These are phyloP conservation scores for Dalbergia cochinchinensis DNA, from an alignment of 306 rosid genomes.

Conservation along the genomic window DNA sequence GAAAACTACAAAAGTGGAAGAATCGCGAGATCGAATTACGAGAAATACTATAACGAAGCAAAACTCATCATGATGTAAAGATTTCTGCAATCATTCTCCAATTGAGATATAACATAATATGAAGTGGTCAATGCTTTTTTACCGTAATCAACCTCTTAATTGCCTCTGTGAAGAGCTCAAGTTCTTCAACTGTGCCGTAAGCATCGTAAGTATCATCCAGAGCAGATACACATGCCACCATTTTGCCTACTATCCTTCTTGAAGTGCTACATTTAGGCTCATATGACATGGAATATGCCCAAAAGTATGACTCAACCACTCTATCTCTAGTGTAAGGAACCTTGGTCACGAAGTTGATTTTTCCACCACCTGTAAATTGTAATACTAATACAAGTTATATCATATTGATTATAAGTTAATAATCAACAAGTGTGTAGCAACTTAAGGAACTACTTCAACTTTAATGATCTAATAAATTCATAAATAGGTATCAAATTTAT, in stretches of 20 bases:
- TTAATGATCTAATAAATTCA: no score
- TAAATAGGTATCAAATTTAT: no score
- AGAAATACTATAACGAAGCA: not conserved
- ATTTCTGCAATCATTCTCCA: no score
- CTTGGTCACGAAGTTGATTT: slow-evolving; percentile 14
- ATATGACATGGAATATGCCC: slow-evolving; percentile 40
- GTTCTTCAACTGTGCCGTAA: slow-evolving; percentile 52
- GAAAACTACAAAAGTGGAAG: not conserved
- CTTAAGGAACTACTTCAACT: no score
- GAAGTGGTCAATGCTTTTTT: no score
- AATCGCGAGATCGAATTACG: not conserved
- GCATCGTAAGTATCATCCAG: slow-evolving; percentile 56
- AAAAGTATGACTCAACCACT: slow-evolving; percentile 55
- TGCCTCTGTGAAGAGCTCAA: slow-evolving; percentile 50
- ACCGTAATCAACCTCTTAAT: slow-evolving; percentile 47
- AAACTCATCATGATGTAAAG: not conserved
- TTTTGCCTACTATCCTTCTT: slow-evolving; percentile 43
- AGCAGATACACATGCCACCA: not conserved
- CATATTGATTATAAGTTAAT: no score
- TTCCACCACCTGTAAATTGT: slow-evolving; percentile 59
- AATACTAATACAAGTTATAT: not conserved
- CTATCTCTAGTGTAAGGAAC: slow-evolving; percentile 56
- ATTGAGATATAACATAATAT: no score
- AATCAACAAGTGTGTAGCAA: no score
- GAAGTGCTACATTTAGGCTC: not conserved